phyloP scores from a whole-genome alignment of 2,329 filamentous ascomycete species.

The Ascochyta lentis region DNA sequence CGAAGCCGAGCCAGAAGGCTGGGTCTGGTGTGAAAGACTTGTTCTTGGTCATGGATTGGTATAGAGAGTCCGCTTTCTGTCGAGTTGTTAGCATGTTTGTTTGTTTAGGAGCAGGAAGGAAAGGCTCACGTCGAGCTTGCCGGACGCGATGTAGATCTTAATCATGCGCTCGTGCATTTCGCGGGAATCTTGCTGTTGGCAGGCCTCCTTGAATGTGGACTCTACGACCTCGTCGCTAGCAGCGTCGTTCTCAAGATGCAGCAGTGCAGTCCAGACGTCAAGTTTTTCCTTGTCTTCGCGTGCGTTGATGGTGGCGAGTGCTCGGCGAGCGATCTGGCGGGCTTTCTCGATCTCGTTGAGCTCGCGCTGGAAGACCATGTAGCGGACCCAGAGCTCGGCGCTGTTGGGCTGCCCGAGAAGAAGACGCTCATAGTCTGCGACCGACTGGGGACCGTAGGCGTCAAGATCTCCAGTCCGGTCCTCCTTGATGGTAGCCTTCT shows the following conservation, averaged over 20 bases:
- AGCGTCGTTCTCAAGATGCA: conserved; percentile 93
- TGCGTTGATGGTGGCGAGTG: conserved; percentile 88
- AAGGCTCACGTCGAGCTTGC: conserved; percentile 76
- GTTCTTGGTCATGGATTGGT: conserved; percentile 86
- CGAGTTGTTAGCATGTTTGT: conserved; percentile 26
- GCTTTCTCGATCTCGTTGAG: conserved; percentile 88
- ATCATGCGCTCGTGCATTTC: conserved; percentile 88
- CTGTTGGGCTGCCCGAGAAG: conserved; percentile 91
- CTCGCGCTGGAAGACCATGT: conserved; percentile 98
- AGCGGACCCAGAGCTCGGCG: conserved; percentile 92
- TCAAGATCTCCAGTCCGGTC: conserved; percentile 94
- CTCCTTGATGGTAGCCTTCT: conserved; percentile 78
- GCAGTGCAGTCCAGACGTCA: conserved; percentile 91
- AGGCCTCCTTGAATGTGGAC: conserved; percentile 87
- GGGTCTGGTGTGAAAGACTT: conserved; percentile 77
- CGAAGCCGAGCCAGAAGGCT: conserved; percentile 92
- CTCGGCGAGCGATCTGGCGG: conserved; percentile 86
- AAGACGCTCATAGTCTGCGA: conserved; percentile 91
- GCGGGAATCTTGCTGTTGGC: conserved; percentile 90
- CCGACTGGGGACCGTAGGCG: conserved; percentile 83
- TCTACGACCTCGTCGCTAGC: conserved; percentile 83
- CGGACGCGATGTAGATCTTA: conserved; percentile 93
- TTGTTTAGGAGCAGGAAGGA: conserved; percentile 3
- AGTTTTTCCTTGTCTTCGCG: conserved; percentile 91
- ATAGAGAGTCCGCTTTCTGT: conserved; percentile 87